Base-by-base conservation (phyloP, 129 eudicot species). In the Pittosporum tobira region DNA sequence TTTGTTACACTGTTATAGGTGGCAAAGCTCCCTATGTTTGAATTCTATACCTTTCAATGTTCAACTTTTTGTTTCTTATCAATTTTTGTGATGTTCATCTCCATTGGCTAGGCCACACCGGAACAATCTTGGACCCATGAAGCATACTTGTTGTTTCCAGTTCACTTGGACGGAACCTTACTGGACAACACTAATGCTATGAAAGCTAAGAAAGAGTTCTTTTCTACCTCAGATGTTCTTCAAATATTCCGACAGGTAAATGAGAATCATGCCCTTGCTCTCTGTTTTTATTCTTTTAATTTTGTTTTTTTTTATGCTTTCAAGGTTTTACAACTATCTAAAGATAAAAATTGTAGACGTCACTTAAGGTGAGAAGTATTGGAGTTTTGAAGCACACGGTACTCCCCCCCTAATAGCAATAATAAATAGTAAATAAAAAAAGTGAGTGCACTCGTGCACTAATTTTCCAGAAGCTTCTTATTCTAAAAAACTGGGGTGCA, bases 121-220 rank as follows among this genome's bases (percentile, higher is more conserved):
- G 95, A 82, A 48, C 91, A 79, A 73, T 62, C 82, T 10, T 77
- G 88, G 95, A 85, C 74, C 43, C 88, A 89, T 73, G 97, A 89
- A 85, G 97, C 97, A 49, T 89, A 85, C 79, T 51, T 89, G 71
- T 57, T 89, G 52, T 89, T 89, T 75, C 97, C 97, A 1, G 95
- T 89, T 19, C 97, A 89, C 69, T 55, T 89, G 82, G 97, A 85
- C 51, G 97, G 95, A 64, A 89, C 97, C 23, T 61, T 89, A 61
- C 67, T 79, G 77, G 97, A 89, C 81, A 82, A 79, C 44, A 29
- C 95, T 57, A 70, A 62, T 27, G 68, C 75, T 27, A 85, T 82
- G 95, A 77, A 77, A 69, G 84, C 83, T 49, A 85, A 79, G 78
- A 88, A 82, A 73, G 93, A 82, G 75, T 85, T 82, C 69, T 85